Evolutionary conservation across 768 basidiomycete species (phyloP), one percentile per base, ranked within the genome.

Genomic region (Boletus rubroflammeus): DNA sequence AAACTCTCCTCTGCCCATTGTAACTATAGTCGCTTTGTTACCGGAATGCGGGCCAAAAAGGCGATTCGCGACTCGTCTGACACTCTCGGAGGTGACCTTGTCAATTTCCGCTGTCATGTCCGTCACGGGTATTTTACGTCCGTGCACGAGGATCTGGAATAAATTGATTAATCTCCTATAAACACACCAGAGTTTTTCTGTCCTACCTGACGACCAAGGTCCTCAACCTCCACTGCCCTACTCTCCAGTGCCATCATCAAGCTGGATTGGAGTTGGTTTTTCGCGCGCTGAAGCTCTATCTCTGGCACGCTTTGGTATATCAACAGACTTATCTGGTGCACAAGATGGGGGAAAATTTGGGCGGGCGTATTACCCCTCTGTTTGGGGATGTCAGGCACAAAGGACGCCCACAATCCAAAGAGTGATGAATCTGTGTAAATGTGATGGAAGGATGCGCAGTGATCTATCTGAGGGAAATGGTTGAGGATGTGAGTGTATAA

Each of bases 361-460:
- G 78, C 76, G 36, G 84, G 82, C 2, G 76, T 86, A 74, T 81
- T 90, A 42, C 81, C 82, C 41, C 77, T 73, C 45, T 78, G 67
- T 38, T 80, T 81, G 23, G 80, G 76, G 23, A 78, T 71, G 44
- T 80, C 77, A 36, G 90, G 90, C 10, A 88, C 74, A 69, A 95
- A 93, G 23, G 90, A 85, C 1, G 92, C 93, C 63, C 90, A 88
- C 35, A 98, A 78, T 3, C 95, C 96, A 69, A 98, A 97, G 6
- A 98, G 78, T 5, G 93, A 93, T 0, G 92, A 90, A 69, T 98
- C 95, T 53, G 85, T 84, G 73, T 98, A 98, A 67, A 95, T 94
- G 72, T 98, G 96, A 69, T 98, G 94, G 86, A 97, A 98, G 19
- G 92, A 88, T 9, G 90, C 87, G 70, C 95, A 98, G 70, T 94